These are phyloP conservation scores for Coleophoma crateriformis DNA, from an alignment of 2,329 filamentous ascomycete genomes.

Conservation along the genomic window DNA sequence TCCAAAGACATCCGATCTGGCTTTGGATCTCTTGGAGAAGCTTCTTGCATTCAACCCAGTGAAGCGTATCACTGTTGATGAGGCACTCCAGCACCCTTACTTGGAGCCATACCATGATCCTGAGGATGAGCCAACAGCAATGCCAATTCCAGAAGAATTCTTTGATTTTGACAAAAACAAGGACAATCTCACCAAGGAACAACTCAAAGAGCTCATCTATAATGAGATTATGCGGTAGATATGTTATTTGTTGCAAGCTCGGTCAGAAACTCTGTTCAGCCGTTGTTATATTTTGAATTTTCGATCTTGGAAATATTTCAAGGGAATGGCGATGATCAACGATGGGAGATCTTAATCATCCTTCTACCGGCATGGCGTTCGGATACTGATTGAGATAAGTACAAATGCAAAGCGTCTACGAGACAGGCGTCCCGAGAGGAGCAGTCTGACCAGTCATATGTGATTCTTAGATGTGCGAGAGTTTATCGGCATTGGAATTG, in stretches of 20 bases:
- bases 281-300: too few relatives aligned
- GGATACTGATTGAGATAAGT: too few relatives aligned
- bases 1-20: conserved; percentile 97
- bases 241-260: neutral
- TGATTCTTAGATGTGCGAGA: neutral
- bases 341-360: too few relatives aligned
- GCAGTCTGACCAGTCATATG: neutral
- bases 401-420: too few relatives aligned
- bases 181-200: conserved; percentile 96
- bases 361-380: too few relatives aligned
- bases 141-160: conserved; percentile 96
- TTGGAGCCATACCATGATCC: conserved; percentile 98
- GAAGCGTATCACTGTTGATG: conserved; percentile 97
- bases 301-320: too few relatives aligned
- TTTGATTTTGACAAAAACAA: conserved; percentile 99
- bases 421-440: too few relatives aligned
- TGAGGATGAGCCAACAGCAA: conserved; percentile 94
- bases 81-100: conserved; percentile 95
- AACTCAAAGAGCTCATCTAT: conserved; percentile 95
- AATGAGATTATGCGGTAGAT: conserved; percentile 71
- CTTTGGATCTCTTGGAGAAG: conserved; percentile 90
- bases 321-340: too few relatives aligned
- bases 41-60: conserved; percentile 96
- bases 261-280: neutral
- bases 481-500: too few relatives aligned